Base-by-base conservation (phyloP, 495 filamentous ascomycete species). In the Talaromyces wortmannii region DNA sequence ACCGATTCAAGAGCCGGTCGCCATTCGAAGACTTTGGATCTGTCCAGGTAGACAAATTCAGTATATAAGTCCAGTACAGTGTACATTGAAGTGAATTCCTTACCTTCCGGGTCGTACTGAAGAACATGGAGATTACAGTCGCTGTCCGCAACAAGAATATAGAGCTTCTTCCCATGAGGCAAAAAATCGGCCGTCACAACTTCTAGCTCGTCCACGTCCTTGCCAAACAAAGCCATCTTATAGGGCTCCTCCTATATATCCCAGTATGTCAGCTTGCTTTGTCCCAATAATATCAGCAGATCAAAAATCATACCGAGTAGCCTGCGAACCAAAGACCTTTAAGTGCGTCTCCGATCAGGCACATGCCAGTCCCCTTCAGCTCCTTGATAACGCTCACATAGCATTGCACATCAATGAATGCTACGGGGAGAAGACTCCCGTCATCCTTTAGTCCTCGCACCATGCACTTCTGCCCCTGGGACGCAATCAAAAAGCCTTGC, bases 331-430 rank as follows among this genome's bases (percentile, higher is more conserved):
- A 96, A 10, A 96, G 74, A 0, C 92, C 92, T 68, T 96, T 96
- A 60, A 92, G 78, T 5, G 88, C 92, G 72, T 99, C 94, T 0
- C 86, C 88, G 66, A 96, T 78, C 5, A 95, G 69, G 59, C 84
- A 89, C 64, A 97, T 76, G 4, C 92, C 92, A 0, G 91, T 95
- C 1, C 87, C 84, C 23, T 80, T 80, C 40, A 97, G 77, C 59
- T 89, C 88, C 64, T 91, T 95, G 47, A 87, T 83, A 4, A 86
- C 80, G 2, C 82, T 89, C 31, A 95, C 88, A 67, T 92, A 92
- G 70, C 88, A 91, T 73, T 89, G 92, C 85, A 96, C 91, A 62
- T 99, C 94, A 83, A 99, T 89, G 62, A 99, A 99, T 0, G 94
- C 94, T 18, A 97, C 92, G 0, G 94, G 94, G 2, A 97, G 78